Base-by-base conservation (phyloP, 495 filamentous ascomycete genomes). In the Penicillium psychrofluorescens region DNA sequence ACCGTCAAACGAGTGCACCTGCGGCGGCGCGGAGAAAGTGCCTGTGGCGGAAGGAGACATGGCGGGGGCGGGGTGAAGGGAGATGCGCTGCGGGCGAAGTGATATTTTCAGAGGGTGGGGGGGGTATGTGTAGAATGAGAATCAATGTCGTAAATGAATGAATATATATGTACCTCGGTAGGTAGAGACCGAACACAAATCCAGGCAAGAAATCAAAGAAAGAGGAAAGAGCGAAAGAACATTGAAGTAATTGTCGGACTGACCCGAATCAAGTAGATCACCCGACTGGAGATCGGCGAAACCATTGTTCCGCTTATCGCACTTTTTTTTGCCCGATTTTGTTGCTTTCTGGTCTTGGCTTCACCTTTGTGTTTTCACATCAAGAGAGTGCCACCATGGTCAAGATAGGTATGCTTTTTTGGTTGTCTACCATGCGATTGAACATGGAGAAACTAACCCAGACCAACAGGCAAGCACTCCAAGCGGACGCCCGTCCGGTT, bases 401-500 rank as follows among this genome's bases (percentile, higher is more conserved):
- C 36, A 78, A 74, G 43, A 50, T 73, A 44, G 76, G 74, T 78
- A 66, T 55, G 63, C 55, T 27, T 35, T 15, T 43, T 22, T 36
- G 27, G 8, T 12, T 45, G 9, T 42, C 46, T 37, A 41, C 22
- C 22, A 22, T 22, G 22, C 22, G 22, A 27, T 38, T 8, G 29
- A 7, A 14, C 11, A 39, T 38, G 40, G 35, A 43, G 28, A 34
- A 6, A 15, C 9, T 13, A 14, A 31, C 27, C 16, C 37, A 44
- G 46, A 36, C 11, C 29, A 48, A 13, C 48, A 95, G 89, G 95
- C 64, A 92, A 90, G 53, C 86, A 84, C 68, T 97, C 94, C 35
- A 98, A 98, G 77, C 84, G 92, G 64, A 78, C 75, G 41, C 81
- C 94, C 39, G 85, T 90, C 51, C 86, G 92, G 28, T 71, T 97